Percentiles rank a stretch among this genome's conserved stretches.
phyloP scores from a whole-genome alignment of 139 green algal species.

The Ettlia oleoabundans region DNA sequence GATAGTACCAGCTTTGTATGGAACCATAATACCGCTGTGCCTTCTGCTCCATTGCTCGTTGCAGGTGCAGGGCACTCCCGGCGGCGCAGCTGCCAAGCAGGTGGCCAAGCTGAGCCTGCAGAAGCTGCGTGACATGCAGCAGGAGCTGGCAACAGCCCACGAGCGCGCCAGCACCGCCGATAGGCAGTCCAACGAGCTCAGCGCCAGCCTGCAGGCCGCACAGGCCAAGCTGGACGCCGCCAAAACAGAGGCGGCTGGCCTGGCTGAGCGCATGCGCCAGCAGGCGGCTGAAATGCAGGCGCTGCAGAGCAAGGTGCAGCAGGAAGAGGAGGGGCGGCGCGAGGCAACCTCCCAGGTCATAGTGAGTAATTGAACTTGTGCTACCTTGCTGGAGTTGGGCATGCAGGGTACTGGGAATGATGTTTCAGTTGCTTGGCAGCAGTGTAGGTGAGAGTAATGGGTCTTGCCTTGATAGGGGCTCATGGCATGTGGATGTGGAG shows the following conservation, averaged over 20 bases:
- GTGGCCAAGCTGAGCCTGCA: slow-evolving; percentile 24
- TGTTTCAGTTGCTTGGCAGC: no score
- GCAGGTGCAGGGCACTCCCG: slow-evolving; percentile 21
- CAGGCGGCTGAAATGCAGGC: background rate
- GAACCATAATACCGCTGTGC: no score
- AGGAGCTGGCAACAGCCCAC: background rate
- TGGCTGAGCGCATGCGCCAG: background rate
- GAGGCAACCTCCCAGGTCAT: slow-evolving; percentile 1
- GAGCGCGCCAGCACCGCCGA: background rate
- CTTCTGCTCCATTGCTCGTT: background rate
- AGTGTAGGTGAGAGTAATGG: no score
- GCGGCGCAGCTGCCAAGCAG: slow-evolving; percentile 37
- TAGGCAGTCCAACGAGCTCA: background rate
- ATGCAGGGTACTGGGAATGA: no score
- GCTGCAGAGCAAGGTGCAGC: background rate
- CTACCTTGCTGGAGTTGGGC: no score
- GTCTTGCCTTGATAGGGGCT: no score
- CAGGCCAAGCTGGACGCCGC: slow-evolving; percentile 20
- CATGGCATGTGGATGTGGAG: no score
- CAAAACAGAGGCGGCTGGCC: background rate
- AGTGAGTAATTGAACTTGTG: no score
- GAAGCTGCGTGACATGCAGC: slow-evolving; percentile 24
- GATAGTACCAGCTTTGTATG: no score
- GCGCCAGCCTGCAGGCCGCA: background rate
- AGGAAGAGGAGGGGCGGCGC: slow-evolving; percentile 14